Evolutionary conservation across 805 yeast species (phyloP), one percentile per base, ranked within the genome.

Genomic region (Yamadazyma takamatsuzukensis): DNA sequence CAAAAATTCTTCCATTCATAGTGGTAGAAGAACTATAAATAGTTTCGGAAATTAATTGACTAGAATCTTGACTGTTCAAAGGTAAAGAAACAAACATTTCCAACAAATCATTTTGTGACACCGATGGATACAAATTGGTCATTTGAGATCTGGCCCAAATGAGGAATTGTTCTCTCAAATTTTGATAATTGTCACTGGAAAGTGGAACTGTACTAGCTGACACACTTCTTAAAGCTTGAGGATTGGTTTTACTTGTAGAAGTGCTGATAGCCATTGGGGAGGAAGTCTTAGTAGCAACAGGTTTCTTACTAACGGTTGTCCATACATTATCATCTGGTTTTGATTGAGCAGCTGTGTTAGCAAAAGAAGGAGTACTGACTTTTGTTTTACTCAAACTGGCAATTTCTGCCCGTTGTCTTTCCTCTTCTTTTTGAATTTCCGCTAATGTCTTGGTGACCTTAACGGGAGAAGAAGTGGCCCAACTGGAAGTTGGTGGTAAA

Each of bases 1-100:
- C 96, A 66, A 89, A 90, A 44, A 95, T 72, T 53, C 96, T 79
- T 15, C 97, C 97, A 56, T 93, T 96, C 83, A 90, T 80, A 1
- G 89, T 82, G 3, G 89, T 74, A 25, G 95, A 83, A 39, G 87
- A 83, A 16, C 93, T 79, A 62, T 87, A 88, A 37, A 90, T 78
- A 9, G 96, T 86, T 51, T 90, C 98, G 2, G 95, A 82, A 52
- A 90, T 88, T 54, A 90, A 84, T 54, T 81, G 95, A 30, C 72
- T 68, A 0, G 95, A 77, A 45, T 87, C 96, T 5, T 70, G 47
- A 24, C 79, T 75, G 30, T 52, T 56, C n/a, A 73, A 60, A 21
- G 97, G 96, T 41, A 90, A 72, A 40, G 87, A 80, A 41, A 89
- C 64, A 48, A 93, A 72, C 52, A 93, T 80, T 35, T 83, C 80